These are phyloP conservation scores for Trametes sanguinea DNA, from an alignment of 768 basidiomycete species.

Conservation along the genomic window DNA sequence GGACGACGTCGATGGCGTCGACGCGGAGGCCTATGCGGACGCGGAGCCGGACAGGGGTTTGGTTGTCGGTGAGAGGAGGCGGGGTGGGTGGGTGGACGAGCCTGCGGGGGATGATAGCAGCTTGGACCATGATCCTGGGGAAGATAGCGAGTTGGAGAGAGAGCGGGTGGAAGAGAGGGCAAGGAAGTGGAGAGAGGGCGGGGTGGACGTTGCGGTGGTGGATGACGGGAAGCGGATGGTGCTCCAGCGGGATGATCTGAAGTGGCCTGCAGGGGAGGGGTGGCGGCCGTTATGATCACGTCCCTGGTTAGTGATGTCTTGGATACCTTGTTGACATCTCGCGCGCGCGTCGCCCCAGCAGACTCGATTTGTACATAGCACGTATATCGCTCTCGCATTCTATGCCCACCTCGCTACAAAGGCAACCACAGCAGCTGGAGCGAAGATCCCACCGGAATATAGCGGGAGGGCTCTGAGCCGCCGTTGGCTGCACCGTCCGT, in stretches of 20 bases:
- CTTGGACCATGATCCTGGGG: slow-evolving; percentile 17
- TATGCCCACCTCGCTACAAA: no score
- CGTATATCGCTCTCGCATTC: neutral
- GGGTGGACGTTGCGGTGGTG: slow-evolving; percentile 16
- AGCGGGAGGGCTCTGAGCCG: no score
- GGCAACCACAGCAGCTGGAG: no score
- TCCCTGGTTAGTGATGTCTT: neutral
- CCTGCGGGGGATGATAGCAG: slow-evolving; percentile 33
- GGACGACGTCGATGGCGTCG: slow-evolving; percentile 37
- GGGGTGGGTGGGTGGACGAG: slow-evolving; percentile 30
- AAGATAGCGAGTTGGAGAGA: slow-evolving; percentile 19
- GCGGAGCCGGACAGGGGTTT: slow-evolving; percentile 16
- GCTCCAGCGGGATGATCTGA: slow-evolving; percentile 53
- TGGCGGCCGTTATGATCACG: slow-evolving; percentile 45
- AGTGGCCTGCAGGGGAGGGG: slow-evolving; percentile 62
- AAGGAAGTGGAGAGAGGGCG: slow-evolving; percentile 20
- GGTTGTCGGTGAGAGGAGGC: neutral
- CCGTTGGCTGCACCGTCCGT: no score
- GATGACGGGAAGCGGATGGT: slow-evolving; percentile 20
- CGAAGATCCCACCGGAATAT: no score
- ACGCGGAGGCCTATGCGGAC: slow-evolving; percentile 21
- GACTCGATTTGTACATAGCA: slow-evolving; percentile 10
- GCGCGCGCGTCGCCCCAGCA: neutral
- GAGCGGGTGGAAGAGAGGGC: slow-evolving; percentile 21
- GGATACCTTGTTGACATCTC: neutral